These are phyloP conservation scores for Sporothrix euskadiensis DNA, from an alignment of 2,329 filamentous ascomycete species.

Conservation along the genomic window DNA sequence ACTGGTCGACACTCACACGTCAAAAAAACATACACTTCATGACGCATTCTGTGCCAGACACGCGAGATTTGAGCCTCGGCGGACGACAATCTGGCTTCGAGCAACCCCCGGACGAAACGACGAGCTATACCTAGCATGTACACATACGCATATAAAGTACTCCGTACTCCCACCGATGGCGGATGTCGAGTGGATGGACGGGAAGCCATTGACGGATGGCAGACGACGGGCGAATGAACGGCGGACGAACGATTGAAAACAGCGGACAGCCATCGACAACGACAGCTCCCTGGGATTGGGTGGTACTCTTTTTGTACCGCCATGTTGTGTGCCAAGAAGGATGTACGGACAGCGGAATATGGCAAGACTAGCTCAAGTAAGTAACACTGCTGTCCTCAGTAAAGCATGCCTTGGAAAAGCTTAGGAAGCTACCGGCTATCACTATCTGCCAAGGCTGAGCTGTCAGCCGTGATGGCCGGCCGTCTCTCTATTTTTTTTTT, in stretches of 20 bases:
- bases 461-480: neutral
- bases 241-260: neutral
- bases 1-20: neutral
- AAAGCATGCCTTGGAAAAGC: neutral
- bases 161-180: too few species aligned
- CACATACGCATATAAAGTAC: too few species aligned
- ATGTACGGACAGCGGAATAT: neutral
- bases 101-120: too few species aligned
- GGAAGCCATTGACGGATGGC: neutral
- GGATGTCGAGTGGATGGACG: neutral
- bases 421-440: neutral
- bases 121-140: too few species aligned
- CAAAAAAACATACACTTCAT: neutral
- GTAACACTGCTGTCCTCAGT: neutral
- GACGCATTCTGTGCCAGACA: slow-evolving; percentile 1
- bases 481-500: neutral
- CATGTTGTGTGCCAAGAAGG: neutral
- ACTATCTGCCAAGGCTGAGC: neutral
- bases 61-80: neutral
- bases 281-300: neutral
- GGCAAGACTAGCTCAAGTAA: too few species aligned
- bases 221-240: neutral
- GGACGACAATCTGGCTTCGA: neutral
- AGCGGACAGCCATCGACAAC: neutral
- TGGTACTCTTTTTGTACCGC: neutral